Percentiles rank a stretch among this genome's conserved stretches.
phyloP scores from a whole-genome alignment of 345 rosid species.

The Odontarrhena argentea region DNA sequence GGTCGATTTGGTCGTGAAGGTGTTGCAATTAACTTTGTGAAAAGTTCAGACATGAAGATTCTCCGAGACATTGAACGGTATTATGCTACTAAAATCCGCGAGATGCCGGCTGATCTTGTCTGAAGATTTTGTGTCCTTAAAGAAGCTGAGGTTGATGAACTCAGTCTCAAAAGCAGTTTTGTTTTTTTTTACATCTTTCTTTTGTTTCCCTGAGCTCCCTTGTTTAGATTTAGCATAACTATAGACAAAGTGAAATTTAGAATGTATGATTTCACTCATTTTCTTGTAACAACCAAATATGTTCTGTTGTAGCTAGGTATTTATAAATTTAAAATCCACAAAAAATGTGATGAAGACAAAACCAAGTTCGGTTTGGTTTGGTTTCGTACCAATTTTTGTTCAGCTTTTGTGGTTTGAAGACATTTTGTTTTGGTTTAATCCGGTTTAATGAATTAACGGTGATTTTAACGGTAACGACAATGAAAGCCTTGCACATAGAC shows the following conservation, averaged over 20 bases:
- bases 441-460: conserved; percentile 15
- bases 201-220: background rate
- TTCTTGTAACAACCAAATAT: background rate
- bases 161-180: conserved; percentile 21
- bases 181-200: background rate
- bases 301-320: background rate
- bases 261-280: conserved; percentile 10
- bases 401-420: no score
- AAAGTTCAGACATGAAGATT: conserved; percentile 78
- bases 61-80: conserved; percentile 76
- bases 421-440: conserved; percentile 2
- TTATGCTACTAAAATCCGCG: conserved; percentile 78
- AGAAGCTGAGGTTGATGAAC: conserved; percentile 10
- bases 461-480: conserved; percentile 5
- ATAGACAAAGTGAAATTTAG: background rate
- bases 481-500: background rate
- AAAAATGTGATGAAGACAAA: no score
- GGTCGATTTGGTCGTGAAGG: conserved; percentile 99
- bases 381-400: background rate
- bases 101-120: conserved; percentile 87
- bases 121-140: conserved; percentile 21
- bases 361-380: background rate
- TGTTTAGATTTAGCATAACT: conserved; percentile 20
- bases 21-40: conserved; percentile 86
- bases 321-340: background rate